Conservation (phyloP, 1,284 basidiomycete genomes). For the Cutaneotrichosporon sp. region DNA sequence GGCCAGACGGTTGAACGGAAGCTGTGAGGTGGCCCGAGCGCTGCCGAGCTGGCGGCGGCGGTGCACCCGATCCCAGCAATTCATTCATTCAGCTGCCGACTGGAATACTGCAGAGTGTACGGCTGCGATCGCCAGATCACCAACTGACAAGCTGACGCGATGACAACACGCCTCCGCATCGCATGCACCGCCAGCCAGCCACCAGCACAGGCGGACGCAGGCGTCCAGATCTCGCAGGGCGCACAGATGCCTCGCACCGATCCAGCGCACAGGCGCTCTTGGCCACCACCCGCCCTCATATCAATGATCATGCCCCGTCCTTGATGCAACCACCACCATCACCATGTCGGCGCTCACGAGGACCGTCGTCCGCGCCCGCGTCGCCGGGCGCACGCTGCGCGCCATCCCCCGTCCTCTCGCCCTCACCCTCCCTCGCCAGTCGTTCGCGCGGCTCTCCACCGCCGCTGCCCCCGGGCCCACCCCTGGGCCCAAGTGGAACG, state of each 20-base stretch:
- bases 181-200: too few relatives aligned
- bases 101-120: neutral
- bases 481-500: neutral
- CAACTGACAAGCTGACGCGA: too few relatives aligned
- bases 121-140: too few relatives aligned
- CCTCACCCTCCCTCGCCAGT: neutral
- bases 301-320: neutral
- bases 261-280: neutral
- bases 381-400: neutral
- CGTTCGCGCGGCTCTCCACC: neutral
- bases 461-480: neutral
- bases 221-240: too few relatives aligned
- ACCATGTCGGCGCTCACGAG: neutral
- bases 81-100: neutral
- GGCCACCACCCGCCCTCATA: neutral
- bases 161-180: too few relatives aligned
- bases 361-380: neutral
- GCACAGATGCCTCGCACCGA: neutral
- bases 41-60: neutral
- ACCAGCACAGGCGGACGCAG: too few relatives aligned
- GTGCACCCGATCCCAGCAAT: neutral
- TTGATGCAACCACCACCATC: neutral
- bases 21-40: neutral
- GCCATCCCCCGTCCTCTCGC: neutral
- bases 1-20: neutral